Evolutionary conservation across 495 filamentous ascomycete species (phyloP).

Genomic region (Opeltia flavorubescens): DNA sequence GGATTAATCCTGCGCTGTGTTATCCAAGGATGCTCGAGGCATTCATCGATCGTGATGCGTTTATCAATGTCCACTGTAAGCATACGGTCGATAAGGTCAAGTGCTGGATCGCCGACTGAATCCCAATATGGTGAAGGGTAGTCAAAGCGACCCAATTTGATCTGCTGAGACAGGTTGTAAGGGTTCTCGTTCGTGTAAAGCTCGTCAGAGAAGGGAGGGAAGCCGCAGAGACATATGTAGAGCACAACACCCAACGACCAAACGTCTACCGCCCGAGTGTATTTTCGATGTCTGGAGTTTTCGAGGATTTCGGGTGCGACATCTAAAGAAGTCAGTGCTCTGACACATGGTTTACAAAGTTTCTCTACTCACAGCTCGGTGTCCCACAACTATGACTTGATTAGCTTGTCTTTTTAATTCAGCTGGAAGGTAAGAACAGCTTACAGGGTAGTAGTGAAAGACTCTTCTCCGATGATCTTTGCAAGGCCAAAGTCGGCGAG

Average conservation of each 20-base stretch:
- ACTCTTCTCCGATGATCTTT: constrained; percentile 97
- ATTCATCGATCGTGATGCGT: constrained; percentile 78
- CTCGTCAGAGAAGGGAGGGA: constrained; percentile 94
- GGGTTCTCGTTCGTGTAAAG: constrained; percentile 64
- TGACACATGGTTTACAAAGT: constrained; percentile 7
- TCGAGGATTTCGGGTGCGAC: constrained; percentile 93
- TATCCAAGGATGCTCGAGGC: constrained; percentile 85
- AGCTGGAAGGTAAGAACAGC: constrained; percentile 13
- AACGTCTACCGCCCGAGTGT: constrained; percentile 89
- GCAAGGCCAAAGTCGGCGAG: constrained; percentile 94
- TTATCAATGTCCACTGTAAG: constrained; percentile 71
- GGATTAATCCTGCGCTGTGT: constrained; percentile 38
- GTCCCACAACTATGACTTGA: constrained; percentile 57
- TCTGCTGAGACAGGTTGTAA: constrained; percentile 79
- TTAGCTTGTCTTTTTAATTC: constrained; percentile 1
- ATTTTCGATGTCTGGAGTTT: constrained; percentile 60
- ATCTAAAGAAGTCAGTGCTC: constrained; percentile 33
- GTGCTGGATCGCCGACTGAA: constrained; percentile 70
- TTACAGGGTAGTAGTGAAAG: constrained; percentile 88
- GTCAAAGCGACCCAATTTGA: constrained; percentile 75
- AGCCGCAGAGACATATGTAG: constrained; percentile 97
- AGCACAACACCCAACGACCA: constrained; percentile 98
- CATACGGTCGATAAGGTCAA: constrained; percentile 94
- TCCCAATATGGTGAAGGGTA: constrained; percentile 99
- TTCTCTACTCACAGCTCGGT: constrained; percentile 54